A percentile compares a stretch with the other conserved stretches of the same genome.
Evolutionary conservation across 495 filamentous ascomycete species (phyloP).

Genomic region (Neurospora hispaniola): DNA sequence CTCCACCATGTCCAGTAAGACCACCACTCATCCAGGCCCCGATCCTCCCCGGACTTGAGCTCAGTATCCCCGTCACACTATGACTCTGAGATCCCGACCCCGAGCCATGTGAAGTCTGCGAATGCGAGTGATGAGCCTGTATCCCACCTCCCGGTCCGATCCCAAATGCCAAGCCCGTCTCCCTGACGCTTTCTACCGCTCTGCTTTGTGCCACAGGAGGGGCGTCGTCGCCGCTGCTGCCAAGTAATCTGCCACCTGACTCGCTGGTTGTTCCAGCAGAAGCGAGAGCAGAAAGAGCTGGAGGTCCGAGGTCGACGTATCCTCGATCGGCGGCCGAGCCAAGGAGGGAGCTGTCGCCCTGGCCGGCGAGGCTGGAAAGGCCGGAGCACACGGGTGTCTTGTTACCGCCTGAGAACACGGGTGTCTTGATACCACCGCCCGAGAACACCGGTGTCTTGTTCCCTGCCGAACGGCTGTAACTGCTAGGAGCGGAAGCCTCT

Average conservation of each 20-base stretch:
- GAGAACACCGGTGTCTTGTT: neutral
- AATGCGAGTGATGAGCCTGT: neutral
- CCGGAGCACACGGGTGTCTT: neutral
- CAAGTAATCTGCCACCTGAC: neutral
- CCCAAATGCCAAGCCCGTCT: slow-evolving; percentile 5
- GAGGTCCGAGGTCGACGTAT: neutral
- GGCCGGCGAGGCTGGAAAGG: neutral
- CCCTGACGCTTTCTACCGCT: slow-evolving; percentile 42
- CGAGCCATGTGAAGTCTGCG: neutral
- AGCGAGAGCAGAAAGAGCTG: neutral
- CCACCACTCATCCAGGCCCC: slow-evolving; percentile 2
- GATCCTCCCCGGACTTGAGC: slow-evolving; percentile 32
- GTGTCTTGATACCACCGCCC: neutral
- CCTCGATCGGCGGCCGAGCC: neutral
- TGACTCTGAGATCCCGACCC: neutral
- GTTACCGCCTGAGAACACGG: neutral
- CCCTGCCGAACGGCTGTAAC: neutral
- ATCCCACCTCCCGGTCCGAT: neutral
- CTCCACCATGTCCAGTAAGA: neutral
- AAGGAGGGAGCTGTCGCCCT: neutral
- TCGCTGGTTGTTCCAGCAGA: neutral
- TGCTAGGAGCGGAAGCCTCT: neutral
- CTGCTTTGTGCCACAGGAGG: slow-evolving; percentile 37
- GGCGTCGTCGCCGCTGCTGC: slow-evolving; percentile 1
- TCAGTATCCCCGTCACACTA: slow-evolving; percentile 24